These are phyloP conservation scores for Psilocybe cyanescens DNA, from an alignment of 768 basidiomycete species.

Conservation along the genomic window DNA sequence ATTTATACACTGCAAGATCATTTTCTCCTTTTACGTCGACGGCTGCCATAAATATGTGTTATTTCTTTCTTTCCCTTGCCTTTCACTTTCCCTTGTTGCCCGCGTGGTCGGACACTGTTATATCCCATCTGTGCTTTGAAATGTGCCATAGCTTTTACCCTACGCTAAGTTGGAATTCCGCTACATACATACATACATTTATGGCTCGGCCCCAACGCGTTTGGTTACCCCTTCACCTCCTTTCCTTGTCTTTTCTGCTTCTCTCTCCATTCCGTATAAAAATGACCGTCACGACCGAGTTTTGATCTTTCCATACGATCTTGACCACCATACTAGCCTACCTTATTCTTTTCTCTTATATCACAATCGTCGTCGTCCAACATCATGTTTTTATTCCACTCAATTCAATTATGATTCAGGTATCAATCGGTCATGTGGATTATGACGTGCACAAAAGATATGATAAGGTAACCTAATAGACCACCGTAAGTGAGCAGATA, in stretches of 20 bases:
- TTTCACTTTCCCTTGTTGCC: conserved; percentile 21
- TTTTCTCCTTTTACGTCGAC: conserved; percentile 4
- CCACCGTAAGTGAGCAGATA: background rate
- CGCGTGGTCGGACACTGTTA: conserved; percentile 47
- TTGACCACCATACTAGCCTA: conserved; percentile 28
- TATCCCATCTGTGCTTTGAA: conserved; percentile 23
- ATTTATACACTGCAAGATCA: conserved; percentile 18
- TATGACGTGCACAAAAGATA: background rate
- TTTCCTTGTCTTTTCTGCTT: conserved; percentile 15
- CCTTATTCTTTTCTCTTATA: conserved; percentile 44
- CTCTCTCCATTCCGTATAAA: conserved; percentile 19
- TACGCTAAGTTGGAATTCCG: conserved; percentile 20
- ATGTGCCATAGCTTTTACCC: conserved; percentile 25
- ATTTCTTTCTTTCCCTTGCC: conserved; percentile 8
- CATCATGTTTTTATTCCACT: conserved; percentile 53
- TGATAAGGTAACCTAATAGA: background rate
- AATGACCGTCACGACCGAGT: conserved; percentile 25
- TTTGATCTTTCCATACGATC: conserved; percentile 19
- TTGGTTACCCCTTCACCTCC: conserved; percentile 12
- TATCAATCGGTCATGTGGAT: conserved; percentile 12
- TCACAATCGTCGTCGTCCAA: conserved; percentile 38
- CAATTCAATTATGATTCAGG: conserved; percentile 39
- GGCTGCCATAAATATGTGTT: conserved; percentile 14
- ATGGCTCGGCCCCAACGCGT: conserved; percentile 10
- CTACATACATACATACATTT: conserved; percentile 21